Base-by-base conservation (phyloP, 768 basidiomycete species). In the Mycena vulgaris region DNA sequence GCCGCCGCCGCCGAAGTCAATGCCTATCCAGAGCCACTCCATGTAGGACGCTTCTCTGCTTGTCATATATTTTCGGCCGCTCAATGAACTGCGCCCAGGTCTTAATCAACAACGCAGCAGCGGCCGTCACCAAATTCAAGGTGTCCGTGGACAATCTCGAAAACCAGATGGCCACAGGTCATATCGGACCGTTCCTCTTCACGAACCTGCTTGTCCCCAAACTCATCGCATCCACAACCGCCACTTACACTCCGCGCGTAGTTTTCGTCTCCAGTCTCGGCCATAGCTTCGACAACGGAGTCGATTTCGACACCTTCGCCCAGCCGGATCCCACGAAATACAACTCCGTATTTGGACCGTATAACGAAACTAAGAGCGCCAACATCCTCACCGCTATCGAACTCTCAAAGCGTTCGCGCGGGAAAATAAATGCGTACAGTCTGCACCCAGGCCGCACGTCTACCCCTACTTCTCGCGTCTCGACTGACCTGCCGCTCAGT, bases 401-500 rank as follows among this genome's bases (percentile, higher is more conserved):
- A 13, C 2, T 55, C 16, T 51, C 66, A 39, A 35, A 23, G 27
- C 27, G 66, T 11, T 47, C 58, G 2, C 16, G 16, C 14, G 67
- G 67, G 35, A 14, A 47, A 31, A 42, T 68, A 7, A 49, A 48
- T 17, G 59, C 59, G 13, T 68, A 55, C 23, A 62, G 59, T 27
- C n/a, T 68, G 35, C 59, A 68, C 33, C 67, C 60, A 13, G 66
- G 47, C n/a, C n/a, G n/a, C n/a, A n/a, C n/a, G 40, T 23, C 48
- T 37, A 25, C 45, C 23, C 35, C 51, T 48, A 21, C 31, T 9
- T n/a, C 25, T 51, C 21, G 9, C n/a, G 25, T 23, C 6, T 27
- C 47, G 8, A 10, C 47, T 48, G 23, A 4, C 28, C 27, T 16
- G 2, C 49, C 7, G 2, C 9, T 51, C 35, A 51, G 47, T 7